phyloP scores from a whole-genome alignment of 2,329 filamentous ascomycete genomes.

The Pestalotiopsis sp. region DNA sequence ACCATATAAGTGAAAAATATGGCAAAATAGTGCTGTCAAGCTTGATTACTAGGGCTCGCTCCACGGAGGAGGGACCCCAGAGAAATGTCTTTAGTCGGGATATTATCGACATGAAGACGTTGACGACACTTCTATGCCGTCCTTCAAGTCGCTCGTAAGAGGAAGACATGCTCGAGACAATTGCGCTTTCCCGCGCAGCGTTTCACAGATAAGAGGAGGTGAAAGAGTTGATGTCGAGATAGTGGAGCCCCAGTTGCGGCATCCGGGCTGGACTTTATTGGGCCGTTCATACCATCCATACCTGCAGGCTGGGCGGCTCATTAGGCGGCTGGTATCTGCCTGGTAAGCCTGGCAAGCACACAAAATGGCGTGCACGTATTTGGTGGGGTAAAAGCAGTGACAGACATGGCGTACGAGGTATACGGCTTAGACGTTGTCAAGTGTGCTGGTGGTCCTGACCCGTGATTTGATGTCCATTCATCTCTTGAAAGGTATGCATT shows the following conservation, averaged over 20 bases:
- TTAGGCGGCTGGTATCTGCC: not conserved
- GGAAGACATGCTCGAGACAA: not conserved
- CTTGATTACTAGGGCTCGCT: constrained; percentile 37
- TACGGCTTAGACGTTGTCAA: not conserved
- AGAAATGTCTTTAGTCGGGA: constrained; percentile 7
- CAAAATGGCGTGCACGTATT: not conserved
- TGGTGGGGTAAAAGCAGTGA: not conserved
- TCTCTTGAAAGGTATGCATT: too few species aligned
- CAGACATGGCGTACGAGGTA: not conserved
- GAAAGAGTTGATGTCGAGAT: constrained; percentile 7
- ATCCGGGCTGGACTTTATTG: not conserved
- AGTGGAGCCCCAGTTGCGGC: constrained; percentile 6
- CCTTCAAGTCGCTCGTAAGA: not conserved
- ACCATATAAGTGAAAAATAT: constrained; percentile 51
- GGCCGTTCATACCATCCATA: not conserved
- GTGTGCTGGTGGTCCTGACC: too few species aligned
- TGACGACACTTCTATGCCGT: not conserved
- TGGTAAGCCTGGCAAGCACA: not conserved
- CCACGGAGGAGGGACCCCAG: constrained; percentile 19
- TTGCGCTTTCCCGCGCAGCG: not conserved
- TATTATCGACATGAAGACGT: not conserved
- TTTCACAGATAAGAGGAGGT: not conserved
- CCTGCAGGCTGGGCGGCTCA: not conserved
- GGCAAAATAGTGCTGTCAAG: constrained; percentile 44
- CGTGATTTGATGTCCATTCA: too few species aligned